Evolutionary conservation across 495 filamentous ascomycete species (phyloP).

Genomic region (Cercophora sp.): DNA sequence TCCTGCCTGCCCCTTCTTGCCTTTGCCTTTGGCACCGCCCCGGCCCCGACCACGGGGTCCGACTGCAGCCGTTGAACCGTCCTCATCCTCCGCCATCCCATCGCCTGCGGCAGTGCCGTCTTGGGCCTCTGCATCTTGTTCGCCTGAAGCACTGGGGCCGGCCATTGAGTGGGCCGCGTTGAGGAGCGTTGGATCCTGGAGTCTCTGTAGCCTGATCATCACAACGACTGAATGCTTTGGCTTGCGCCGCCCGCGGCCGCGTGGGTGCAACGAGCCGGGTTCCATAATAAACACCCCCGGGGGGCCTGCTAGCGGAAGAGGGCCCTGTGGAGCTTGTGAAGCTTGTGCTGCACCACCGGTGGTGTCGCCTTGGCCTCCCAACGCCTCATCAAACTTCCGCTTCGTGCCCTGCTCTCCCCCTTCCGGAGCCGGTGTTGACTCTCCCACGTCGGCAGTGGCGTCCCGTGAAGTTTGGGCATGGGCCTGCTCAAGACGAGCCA

Average conservation of each 20-base stretch:
- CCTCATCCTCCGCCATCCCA: constrained; percentile 5
- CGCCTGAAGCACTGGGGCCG: background rate
- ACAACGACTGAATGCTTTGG: constrained; percentile 32
- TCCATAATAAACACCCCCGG: constrained; percentile 17
- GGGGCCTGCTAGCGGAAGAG: background rate
- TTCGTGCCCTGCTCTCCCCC: background rate
- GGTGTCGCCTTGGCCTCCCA: background rate
- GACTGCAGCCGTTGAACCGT: too few species aligned
- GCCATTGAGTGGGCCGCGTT: background rate
- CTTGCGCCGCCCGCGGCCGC: constrained; percentile 4
- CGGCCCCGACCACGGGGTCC: constrained; percentile 15
- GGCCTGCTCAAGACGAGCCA: too few species aligned
- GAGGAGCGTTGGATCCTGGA: constrained; percentile 18
- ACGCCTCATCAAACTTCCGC: background rate
- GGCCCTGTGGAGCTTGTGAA: background rate
- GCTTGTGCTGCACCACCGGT: background rate
- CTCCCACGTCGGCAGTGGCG: background rate
- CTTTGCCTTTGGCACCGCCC: constrained; percentile 15
- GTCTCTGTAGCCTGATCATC: constrained; percentile 28
- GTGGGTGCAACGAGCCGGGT: constrained; percentile 22
- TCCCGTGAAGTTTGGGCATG: background rate
- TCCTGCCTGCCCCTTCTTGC: constrained; percentile 7
- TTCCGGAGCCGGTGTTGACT: background rate
- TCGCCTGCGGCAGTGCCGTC: too few species aligned
- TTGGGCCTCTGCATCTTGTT: too few species aligned